Conservation (phyloP, 1,139 yeast species). For the Yamadazyma buinensis region DNA sequence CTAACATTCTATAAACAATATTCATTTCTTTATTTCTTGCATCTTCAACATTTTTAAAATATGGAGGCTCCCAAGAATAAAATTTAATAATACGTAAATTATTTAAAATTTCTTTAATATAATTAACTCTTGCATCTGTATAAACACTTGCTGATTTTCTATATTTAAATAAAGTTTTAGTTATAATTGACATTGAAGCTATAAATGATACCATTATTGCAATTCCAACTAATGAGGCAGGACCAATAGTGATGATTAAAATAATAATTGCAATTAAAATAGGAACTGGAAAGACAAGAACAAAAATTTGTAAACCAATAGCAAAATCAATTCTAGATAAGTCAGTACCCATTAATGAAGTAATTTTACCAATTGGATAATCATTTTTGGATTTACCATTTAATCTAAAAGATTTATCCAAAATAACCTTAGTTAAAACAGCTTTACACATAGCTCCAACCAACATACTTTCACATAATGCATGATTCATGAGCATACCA, state of each 20-base stretch:
- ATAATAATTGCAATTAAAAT: constrained; percentile 30
- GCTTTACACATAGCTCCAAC: constrained; percentile 67
- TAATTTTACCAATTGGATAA: constrained; percentile 65
- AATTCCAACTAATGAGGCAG: constrained; percentile 31
- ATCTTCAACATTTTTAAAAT: constrained; percentile 40
- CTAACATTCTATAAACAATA: constrained; percentile 48
- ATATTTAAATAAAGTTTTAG: constrained; percentile 24
- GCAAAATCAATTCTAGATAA: constrained; percentile 37
- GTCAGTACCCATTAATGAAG: constrained; percentile 47
- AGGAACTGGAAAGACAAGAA: constrained; percentile 29
- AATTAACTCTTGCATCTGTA: constrained; percentile 34
- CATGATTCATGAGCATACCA: constrained; percentile 25
- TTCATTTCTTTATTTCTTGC: constrained; percentile 50
- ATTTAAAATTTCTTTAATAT: constrained; percentile 33
- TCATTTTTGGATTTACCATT: constrained; percentile 54
- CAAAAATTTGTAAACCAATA: constrained; percentile 30
- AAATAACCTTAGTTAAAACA: constrained; percentile 60
- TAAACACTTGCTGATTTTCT: constrained; percentile 26
- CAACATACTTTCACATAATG: constrained; percentile 25
- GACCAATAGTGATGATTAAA: constrained; percentile 32
- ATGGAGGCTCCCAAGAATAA: constrained; percentile 69
- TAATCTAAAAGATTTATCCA: constrained; percentile 65
- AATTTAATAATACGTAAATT: constrained; percentile 35
- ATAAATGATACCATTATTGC: constrained; percentile 28
- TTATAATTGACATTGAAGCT: constrained; percentile 19